Percentiles rank a stretch among this genome's conserved stretches.
phyloP scores from a whole-genome alignment of 805 yeast genomes.

The Candida cerambycidarum region DNA sequence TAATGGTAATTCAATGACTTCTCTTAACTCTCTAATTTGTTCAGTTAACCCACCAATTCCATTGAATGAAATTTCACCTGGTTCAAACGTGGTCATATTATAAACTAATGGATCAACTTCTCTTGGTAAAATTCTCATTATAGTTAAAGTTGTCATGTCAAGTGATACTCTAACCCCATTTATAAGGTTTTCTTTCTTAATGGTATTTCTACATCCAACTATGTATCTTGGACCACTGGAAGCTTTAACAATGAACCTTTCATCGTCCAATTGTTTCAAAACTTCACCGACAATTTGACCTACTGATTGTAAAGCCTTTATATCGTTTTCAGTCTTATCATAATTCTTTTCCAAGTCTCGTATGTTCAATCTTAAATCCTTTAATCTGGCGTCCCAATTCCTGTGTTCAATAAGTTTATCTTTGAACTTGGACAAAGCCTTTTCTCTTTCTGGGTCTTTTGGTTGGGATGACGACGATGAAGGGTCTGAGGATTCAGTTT shows the following conservation, averaged over 20 bases:
- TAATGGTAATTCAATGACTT: constrained; percentile 94
- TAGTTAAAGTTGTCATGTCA: constrained; percentile 96
- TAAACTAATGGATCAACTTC: constrained; percentile 98
- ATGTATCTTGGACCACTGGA: constrained; percentile 96
- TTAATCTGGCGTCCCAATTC: constrained; percentile 89
- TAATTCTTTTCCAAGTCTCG: constrained; percentile 80
- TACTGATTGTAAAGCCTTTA: constrained; percentile 93
- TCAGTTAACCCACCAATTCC: constrained; percentile 96
- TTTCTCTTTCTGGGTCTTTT: constrained; percentile 63
- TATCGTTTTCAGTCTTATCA: constrained; percentile 94
- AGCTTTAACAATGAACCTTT: constrained; percentile 92
- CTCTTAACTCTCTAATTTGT: constrained; percentile 94
- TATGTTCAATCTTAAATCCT: constrained; percentile 77
- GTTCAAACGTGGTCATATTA: constrained; percentile 96
- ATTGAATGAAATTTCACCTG: constrained; percentile 93
- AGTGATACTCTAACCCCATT: constrained; percentile 96
- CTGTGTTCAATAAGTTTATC: constrained; percentile 88
- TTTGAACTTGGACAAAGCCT: constrained; percentile 76
- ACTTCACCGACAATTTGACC: constrained; percentile 98
- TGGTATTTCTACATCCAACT: constrained; percentile 94
- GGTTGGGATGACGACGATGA: neutral
- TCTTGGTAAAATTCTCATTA: constrained; percentile 95
- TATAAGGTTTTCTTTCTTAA: constrained; percentile 75
- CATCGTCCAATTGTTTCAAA: constrained; percentile 90
- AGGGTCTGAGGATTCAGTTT: constrained; percentile 33